phyloP scores from a whole-genome alignment of 176 grass and related monocot genomes.

The Ensete glaucum region DNA sequence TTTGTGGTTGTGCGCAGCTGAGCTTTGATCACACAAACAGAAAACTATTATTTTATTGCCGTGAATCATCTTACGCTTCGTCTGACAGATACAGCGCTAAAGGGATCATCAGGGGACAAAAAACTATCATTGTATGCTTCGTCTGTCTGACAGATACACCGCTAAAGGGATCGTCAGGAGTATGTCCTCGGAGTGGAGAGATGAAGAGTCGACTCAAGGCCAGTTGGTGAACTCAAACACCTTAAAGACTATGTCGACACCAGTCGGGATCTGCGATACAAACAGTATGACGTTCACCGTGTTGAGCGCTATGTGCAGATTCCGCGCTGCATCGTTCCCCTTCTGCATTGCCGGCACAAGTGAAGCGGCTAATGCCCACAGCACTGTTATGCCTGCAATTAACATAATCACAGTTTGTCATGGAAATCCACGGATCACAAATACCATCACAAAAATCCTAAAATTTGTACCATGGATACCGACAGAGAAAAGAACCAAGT shows the following conservation, averaged over 20 bases:
- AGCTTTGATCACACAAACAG: no score
- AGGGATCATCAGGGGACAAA: no score
- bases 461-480: no score
- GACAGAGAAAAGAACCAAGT: background rate
- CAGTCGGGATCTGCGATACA: slow-evolving; percentile 80
- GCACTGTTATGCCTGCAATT: slow-evolving; percentile 51
- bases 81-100: no score
- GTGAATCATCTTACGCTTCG: no score
- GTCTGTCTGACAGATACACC: no score
- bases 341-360: slow-evolving; percentile 90
- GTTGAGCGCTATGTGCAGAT: slow-evolving; percentile 84
- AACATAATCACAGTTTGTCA: background rate
- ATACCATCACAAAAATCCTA: background rate
- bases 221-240: slow-evolving; percentile 88
- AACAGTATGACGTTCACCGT: slow-evolving; percentile 71
- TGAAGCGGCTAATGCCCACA: slow-evolving; percentile 64
- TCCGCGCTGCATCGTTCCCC: slow-evolving; percentile 63
- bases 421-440: background rate
- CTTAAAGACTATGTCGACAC: slow-evolving; percentile 77
- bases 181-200: no score
- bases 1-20: no score
- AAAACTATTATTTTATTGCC: no score
- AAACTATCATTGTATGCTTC: no score
- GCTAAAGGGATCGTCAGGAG: no score
- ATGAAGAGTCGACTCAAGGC: slow-evolving; percentile 30